A percentile compares a stretch with the other conserved stretches of the same genome.
phyloP scores from a whole-genome alignment of 331 rosid species.

The Telfairia occidentalis region DNA sequence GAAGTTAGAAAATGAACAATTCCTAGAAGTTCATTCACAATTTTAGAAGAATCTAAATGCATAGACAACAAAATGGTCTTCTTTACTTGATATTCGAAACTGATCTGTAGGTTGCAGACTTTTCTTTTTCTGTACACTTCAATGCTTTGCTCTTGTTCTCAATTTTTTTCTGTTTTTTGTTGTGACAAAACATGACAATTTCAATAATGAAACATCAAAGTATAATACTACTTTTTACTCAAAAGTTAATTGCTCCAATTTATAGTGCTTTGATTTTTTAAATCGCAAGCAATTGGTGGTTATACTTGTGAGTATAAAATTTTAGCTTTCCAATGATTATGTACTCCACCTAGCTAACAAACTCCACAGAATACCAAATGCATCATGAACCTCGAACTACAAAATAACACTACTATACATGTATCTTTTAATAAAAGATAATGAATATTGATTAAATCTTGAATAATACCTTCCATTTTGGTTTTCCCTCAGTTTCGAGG shows the following conservation, averaged over 20 bases:
- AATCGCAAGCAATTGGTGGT: too few relatives aligned
- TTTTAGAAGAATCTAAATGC: background rate
- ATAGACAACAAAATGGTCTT: background rate
- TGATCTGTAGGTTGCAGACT: background rate
- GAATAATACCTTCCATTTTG: slow-evolving; percentile 88
- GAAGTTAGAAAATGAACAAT: background rate
- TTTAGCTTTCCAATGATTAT: background rate
- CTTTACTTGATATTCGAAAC: background rate
- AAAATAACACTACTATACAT: background rate
- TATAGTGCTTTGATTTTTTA: background rate
- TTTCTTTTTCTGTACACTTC: too few relatives aligned
- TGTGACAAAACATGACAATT: background rate
- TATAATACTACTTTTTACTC: background rate
- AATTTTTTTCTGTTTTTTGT: background rate
- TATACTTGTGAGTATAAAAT: background rate
- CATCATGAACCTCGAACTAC: background rate
- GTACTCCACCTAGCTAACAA: background rate
- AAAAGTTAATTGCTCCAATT: background rate
- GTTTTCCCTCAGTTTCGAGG: slow-evolving; percentile 77
- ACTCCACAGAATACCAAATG: background rate
- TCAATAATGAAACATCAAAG: background rate
- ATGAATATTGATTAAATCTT: background rate
- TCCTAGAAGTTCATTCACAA: too few relatives aligned
- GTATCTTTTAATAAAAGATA: background rate
- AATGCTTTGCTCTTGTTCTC: background rate